Evolutionary conservation across 805 yeast genomes (phyloP).

Genomic region (Torulaspora indica): DNA sequence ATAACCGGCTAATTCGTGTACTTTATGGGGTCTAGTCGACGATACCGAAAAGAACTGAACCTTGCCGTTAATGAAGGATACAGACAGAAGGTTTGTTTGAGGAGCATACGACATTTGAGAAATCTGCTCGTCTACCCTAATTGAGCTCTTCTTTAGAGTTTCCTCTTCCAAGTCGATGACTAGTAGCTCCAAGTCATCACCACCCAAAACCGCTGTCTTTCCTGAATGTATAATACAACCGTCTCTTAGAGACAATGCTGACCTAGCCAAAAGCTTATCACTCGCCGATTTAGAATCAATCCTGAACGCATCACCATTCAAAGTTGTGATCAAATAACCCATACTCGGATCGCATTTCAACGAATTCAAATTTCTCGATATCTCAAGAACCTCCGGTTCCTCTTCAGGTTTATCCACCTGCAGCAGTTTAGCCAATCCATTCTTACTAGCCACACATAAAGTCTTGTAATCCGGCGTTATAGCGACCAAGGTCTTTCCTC

Average conservation of each 20-base stretch:
- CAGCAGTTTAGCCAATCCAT: slow-evolving; percentile 51
- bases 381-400: slow-evolving; percentile 59
- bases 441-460: slow-evolving; percentile 51
- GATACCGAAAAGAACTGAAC: slow-evolving; percentile 48
- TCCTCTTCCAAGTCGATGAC: slow-evolving; percentile 41
- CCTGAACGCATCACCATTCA: slow-evolving; percentile 27
- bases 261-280: slow-evolving; percentile 41
- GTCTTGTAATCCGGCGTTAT: slow-evolving; percentile 29
- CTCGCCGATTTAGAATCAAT: slow-evolving; percentile 25
- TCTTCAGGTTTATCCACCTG: slow-evolving; percentile 45
- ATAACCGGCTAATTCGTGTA: slow-evolving; percentile 42
- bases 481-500: slow-evolving; percentile 30
- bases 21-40: slow-evolving; percentile 50
- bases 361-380: slow-evolving; percentile 44
- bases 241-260: slow-evolving; percentile 40
- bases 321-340: slow-evolving; percentile 24
- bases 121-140: slow-evolving; percentile 50
- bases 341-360: slow-evolving; percentile 15
- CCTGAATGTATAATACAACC: slow-evolving; percentile 58
- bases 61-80: slow-evolving; percentile 57
- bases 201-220: slow-evolving; percentile 54
- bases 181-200: slow-evolving; percentile 57
- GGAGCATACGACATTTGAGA: slow-evolving; percentile 52
- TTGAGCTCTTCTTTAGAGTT: slow-evolving; percentile 25
- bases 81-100: slow-evolving; percentile 53